Evolutionary conservation across 805 yeast species (phyloP).

Genomic region (Yarrowia hollandica): DNA sequence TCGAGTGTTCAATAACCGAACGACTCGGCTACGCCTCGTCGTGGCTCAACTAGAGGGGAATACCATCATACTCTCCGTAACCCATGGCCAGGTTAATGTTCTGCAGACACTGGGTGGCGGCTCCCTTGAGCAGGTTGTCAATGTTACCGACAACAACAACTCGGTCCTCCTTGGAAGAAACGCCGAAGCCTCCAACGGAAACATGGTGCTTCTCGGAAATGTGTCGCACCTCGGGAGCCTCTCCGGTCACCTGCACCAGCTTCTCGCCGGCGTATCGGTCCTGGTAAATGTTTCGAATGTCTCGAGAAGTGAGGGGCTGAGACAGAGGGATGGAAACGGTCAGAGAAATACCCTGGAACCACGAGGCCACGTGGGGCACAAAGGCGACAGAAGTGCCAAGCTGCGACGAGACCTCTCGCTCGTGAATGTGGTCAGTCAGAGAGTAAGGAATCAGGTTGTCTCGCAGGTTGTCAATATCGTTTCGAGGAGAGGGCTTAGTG

Average conservation of each 20-base stretch:
- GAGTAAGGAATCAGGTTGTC: conserved; percentile 94
- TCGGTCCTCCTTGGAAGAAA: conserved; percentile 82
- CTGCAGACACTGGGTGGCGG: conserved; percentile 97
- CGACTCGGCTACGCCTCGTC: too few species aligned
- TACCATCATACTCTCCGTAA: conserved; percentile 93
- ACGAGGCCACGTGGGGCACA: conserved; percentile 96
- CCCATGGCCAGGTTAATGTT: conserved; percentile 88
- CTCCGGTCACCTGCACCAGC: conserved; percentile 81
- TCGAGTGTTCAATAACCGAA: too few species aligned
- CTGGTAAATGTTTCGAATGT: conserved; percentile 79
- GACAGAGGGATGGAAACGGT: conserved; percentile 84
- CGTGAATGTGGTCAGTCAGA: conserved; percentile 95
- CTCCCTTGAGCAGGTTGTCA: conserved; percentile 95
- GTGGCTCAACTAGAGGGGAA: conserved; percentile 57
- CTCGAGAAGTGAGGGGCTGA: conserved; percentile 69
- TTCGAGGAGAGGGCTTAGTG: conserved; percentile 96
- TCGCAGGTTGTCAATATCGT: conserved; percentile 70
- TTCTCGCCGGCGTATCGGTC: conserved; percentile 86
- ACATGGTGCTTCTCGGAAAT: conserved; percentile 94
- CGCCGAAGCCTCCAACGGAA: conserved; percentile 93
- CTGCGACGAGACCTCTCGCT: conserved; percentile 82
- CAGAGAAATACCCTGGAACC: conserved; percentile 98
- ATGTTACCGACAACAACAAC: conserved; percentile 94
- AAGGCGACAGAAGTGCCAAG: conserved; percentile 81
- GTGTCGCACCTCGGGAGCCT: conserved; percentile 89